Base-by-base conservation (phyloP, 139 green algal genomes). In the Chlorella sp. region DNA sequence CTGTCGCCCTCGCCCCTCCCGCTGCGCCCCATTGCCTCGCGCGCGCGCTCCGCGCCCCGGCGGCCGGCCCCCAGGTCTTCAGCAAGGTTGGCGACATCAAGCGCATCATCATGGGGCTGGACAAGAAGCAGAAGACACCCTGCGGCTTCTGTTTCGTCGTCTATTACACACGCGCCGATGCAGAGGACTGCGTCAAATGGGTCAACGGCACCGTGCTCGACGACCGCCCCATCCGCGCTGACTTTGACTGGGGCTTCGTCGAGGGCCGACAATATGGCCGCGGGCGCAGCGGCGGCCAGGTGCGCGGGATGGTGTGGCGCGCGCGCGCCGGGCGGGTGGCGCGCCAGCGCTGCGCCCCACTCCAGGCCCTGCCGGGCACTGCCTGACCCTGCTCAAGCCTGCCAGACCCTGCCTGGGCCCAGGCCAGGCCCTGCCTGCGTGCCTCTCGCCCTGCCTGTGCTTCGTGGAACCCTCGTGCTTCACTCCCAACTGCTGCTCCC, bases 61-160 rank as follows among this genome's bases (percentile, higher is more conserved):
- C 14, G 45, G 45, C 35, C 11, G 11, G 9, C 8, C 27, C 76
- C 29, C 77, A 89, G 81, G 76, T 92, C 19, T 98, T 98, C 66
- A 88, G 79, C 23, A 87, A 90, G 73, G 83, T 84, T 21, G 95
- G 95, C 5, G 86, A 93, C 43, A 84, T 99, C 29, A 89, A 93
- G 69, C 86, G 89, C 33, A 93, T 99, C 46, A 83, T 98, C 42
- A 98, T 99, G 95, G 96, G 96, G 0, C 88, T 99, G 60, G 94
- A 99, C 88, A 92, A 92, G 76, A 79, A 92, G 40, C 86, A 80
- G 41, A 92, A 89, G 72, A 99, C 94, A 38, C 96, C 96, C 35
- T 99, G 96, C 79, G 96, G 96, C 65, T 99, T 99, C 77, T 95
- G 87, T 62, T 99, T 99, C 67, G 94, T 99, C 35, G 88, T 94